A percentile compares a stretch with the other conserved stretches of the same genome.
phyloP scores from a whole-genome alignment of 2,329 filamentous ascomycete genomes.

The Eutypella sp. region DNA sequence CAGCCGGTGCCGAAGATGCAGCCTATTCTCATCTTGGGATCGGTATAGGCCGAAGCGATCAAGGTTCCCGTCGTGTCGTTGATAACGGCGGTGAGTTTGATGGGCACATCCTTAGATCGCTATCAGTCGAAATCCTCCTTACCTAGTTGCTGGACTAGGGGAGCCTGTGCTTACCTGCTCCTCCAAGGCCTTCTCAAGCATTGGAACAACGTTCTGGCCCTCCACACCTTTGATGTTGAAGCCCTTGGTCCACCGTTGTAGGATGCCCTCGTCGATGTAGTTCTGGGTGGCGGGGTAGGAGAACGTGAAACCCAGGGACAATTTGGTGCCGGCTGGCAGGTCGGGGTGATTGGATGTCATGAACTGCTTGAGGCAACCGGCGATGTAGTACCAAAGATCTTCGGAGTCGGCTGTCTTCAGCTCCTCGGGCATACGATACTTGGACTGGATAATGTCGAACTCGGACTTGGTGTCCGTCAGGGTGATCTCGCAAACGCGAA shows the following conservation, averaged over 20 bases:
- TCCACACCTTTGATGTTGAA: slow-evolving; percentile 93
- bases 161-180: slow-evolving; percentile 49
- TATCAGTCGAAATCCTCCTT: slow-evolving; percentile 9
- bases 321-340: slow-evolving; percentile 52
- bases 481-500: slow-evolving; percentile 90
- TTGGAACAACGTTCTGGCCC: slow-evolving; percentile 82
- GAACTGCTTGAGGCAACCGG: slow-evolving; percentile 87
- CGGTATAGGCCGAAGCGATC: slow-evolving; percentile 96
- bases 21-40: slow-evolving; percentile 85
- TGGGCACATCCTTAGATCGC: slow-evolving; percentile 67
- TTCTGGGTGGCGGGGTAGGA: slow-evolving; percentile 92
- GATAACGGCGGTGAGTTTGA: slow-evolving; percentile 88
- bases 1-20: slow-evolving; percentile 98
- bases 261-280: slow-evolving; percentile 85
- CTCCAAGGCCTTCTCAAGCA: slow-evolving; percentile 73
- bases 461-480: slow-evolving; percentile 82
- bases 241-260: slow-evolving; percentile 96
- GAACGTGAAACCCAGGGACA: slow-evolving; percentile 91
- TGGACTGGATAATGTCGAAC: slow-evolving; percentile 92
- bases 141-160: too few species aligned
- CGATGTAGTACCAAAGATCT: slow-evolving; percentile 92
- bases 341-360: slow-evolving; percentile 78
- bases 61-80: slow-evolving; percentile 97
- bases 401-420: slow-evolving; percentile 80
- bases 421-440: slow-evolving; percentile 91